phyloP scores from a whole-genome alignment of 129 eudicot genomes.

The Lactuca saligna region DNA sequence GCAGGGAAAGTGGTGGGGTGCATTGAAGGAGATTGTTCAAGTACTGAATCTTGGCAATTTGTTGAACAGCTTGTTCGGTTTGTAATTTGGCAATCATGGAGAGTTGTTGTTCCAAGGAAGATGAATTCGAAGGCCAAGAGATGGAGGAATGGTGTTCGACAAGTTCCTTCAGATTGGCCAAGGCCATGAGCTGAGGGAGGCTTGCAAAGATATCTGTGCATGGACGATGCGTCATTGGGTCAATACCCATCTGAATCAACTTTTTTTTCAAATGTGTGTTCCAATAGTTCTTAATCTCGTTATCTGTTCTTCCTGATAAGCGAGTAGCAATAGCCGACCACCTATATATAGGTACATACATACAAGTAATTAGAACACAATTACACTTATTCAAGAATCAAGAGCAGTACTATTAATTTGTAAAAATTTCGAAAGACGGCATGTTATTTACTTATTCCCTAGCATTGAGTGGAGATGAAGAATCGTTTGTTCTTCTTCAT shows the following conservation, averaged over 20 bases:
- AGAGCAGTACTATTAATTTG: no score
- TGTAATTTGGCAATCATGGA: slow-evolving; percentile 48
- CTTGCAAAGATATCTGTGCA: slow-evolving; percentile 73
- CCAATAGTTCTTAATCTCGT: slow-evolving; percentile 86
- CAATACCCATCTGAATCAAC: slow-evolving; percentile 78
- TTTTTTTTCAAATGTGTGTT: slow-evolving; percentile 81
- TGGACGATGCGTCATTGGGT: slow-evolving; percentile 92
- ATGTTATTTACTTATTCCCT: slow-evolving; percentile 67
- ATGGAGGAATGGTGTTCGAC: slow-evolving; percentile 41
- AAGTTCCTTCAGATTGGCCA: slow-evolving; percentile 69
- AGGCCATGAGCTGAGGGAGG: slow-evolving; percentile 68
- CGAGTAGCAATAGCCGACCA: slow-evolving; percentile 94
- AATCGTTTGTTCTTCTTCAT: slow-evolving; percentile 86
- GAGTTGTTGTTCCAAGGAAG: slow-evolving; percentile 59
- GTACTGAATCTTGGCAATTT: slow-evolving; percentile 53
- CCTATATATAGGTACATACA: slow-evolving; percentile 37
- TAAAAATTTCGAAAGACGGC: no score
- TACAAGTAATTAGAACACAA: not conserved
- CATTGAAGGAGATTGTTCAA: slow-evolving; percentile 53
- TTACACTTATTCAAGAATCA: no score
- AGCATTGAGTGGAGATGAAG: slow-evolving; percentile 78
- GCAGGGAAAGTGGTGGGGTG: slow-evolving; percentile 11
- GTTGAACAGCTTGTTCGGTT: slow-evolving; percentile 46
- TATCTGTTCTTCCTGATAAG: slow-evolving; percentile 84
- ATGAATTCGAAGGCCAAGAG: slow-evolving; percentile 2